Evolutionary conservation across 1,284 basidiomycete species (phyloP).

Genomic region (Ustilago tritici): DNA sequence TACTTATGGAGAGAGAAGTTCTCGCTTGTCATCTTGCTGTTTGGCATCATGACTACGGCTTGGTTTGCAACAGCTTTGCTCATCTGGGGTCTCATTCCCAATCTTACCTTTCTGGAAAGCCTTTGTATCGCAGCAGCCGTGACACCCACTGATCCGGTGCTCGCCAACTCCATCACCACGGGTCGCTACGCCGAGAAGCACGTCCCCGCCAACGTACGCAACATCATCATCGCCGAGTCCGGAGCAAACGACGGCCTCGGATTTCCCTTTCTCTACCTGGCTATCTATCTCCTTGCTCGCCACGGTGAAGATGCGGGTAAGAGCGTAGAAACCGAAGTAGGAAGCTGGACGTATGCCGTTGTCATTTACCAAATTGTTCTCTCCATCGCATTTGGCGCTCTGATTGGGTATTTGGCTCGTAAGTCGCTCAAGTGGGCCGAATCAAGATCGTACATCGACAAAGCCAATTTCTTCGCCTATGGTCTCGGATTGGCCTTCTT

Average conservation of each 20-base stretch:
- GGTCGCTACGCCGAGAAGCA: constrained; percentile 71
- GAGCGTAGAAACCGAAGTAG: constrained; percentile 65
- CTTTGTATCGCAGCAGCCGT: constrained; percentile 70
- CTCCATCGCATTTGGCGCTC: constrained; percentile 67
- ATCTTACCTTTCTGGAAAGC: constrained; percentile 69
- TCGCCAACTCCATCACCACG: constrained; percentile 69
- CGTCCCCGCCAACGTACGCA: constrained; percentile 69
- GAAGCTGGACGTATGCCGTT: constrained; percentile 70
- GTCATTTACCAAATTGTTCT: constrained; percentile 71
- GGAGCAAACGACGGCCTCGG: constrained; percentile 71
- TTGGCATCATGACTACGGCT: constrained; percentile 70
- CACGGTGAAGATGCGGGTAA: constrained; percentile 46
- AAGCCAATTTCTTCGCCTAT: constrained; percentile 69
- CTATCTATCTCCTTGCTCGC: constrained; percentile 68
- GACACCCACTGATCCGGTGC: constrained; percentile 71
- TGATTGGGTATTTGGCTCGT: constrained; percentile 70
- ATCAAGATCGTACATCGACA: constrained; percentile 69
- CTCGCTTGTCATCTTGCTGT: constrained; percentile 68
- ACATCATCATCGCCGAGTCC: constrained; percentile 70
- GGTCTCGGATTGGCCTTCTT: constrained; percentile 71
- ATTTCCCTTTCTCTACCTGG: constrained; percentile 67
- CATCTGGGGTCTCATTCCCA: constrained; percentile 68
- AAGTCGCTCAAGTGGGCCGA: constrained; percentile 70
- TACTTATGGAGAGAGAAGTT: constrained; percentile 65
- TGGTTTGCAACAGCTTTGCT: constrained; percentile 70